A percentile compares a stretch with the other conserved stretches of the same genome.
Evolutionary conservation across 2,329 filamentous ascomycete species (phyloP).

Genomic region (Cercospora berteroae): DNA sequence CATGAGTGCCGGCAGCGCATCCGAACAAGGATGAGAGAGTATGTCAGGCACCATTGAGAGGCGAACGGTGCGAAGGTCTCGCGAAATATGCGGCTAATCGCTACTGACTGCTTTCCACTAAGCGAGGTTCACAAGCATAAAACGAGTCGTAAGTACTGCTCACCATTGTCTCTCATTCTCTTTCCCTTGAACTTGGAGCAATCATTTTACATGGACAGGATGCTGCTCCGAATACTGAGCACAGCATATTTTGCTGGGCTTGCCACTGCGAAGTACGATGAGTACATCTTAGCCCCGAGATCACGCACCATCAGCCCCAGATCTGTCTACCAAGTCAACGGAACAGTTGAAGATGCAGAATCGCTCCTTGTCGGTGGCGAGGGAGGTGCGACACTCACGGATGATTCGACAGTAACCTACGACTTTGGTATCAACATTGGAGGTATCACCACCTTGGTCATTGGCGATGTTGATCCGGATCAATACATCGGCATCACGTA

Average conservation of each 20-base stretch:
- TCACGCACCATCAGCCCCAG: conserved; percentile 39
- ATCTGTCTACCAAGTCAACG: conserved; percentile 43
- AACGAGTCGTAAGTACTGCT: not conserved
- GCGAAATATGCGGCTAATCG: not conserved
- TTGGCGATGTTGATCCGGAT: conserved; percentile 36
- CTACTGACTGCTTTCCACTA: not conserved
- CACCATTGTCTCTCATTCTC: not conserved
- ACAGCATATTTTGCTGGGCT: conserved; percentile 6
- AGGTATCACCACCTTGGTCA: conserved; percentile 40
- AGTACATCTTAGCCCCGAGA: conserved; percentile 45
- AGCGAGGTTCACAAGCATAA: not conserved
- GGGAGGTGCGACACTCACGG: conserved; percentile 39
- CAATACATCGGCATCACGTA: conserved; percentile 47
- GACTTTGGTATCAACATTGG: conserved; percentile 47
- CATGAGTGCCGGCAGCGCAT: not conserved
- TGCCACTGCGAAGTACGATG: conserved; percentile 36
- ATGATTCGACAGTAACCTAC: conserved; percentile 41
- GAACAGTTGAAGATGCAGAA: conserved; percentile 40
- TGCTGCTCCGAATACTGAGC: conserved; percentile 2
- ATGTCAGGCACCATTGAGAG: not conserved
- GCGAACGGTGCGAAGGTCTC: not conserved
- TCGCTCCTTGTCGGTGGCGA: conserved; percentile 33
- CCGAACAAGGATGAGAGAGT: not conserved
- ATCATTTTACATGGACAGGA: not conserved
- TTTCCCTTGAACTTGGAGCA: not conserved